A percentile compares a stretch with the other conserved stretches of the same genome.
Evolutionary conservation across 495 filamentous ascomycete species (phyloP).

Genomic region (Echria macrotheca): DNA sequence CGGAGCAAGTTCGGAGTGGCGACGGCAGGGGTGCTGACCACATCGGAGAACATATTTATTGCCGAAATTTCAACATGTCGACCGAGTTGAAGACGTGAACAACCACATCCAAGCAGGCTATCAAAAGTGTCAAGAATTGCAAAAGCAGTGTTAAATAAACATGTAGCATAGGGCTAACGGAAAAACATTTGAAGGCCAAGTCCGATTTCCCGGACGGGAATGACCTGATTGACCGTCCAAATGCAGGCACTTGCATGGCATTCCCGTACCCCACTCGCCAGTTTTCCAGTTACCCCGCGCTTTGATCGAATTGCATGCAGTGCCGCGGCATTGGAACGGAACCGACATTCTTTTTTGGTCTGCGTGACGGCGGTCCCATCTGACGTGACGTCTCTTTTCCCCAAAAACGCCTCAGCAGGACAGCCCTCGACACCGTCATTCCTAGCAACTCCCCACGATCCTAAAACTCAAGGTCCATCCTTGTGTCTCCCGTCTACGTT

Average conservation of each 20-base stretch:
- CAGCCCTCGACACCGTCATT: neutral
- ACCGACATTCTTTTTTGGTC: neutral
- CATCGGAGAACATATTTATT: too few relatives aligned
- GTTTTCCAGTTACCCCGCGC: too few relatives aligned
- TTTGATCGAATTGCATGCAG: slow-evolving; percentile 2
- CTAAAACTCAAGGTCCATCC: slow-evolving; percentile 7
- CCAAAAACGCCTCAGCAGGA: slow-evolving; percentile 1
- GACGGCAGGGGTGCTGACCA: neutral
- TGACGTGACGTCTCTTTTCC: slow-evolving; percentile 11
- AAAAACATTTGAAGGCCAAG: too few relatives aligned
- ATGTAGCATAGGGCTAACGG: too few relatives aligned
- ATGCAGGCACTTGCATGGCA: slow-evolving; percentile 2
- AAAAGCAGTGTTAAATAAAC: too few relatives aligned
- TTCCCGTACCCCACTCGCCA: neutral
- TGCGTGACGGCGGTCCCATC: slow-evolving; percentile 2
- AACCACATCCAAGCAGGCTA: too few relatives aligned
- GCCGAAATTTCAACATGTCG: too few relatives aligned
- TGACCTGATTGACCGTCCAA: neutral
- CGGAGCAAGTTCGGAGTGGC: neutral
- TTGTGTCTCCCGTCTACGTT: too few relatives aligned
- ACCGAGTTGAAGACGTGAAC: too few relatives aligned
- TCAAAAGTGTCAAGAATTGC: too few relatives aligned
- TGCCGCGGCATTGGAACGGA: slow-evolving; percentile 18
- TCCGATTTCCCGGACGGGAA: too few relatives aligned
- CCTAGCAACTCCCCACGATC: neutral